Evolutionary conservation across 257 asterid species (phyloP).

Genomic region (Penstemon davidsonii): DNA sequence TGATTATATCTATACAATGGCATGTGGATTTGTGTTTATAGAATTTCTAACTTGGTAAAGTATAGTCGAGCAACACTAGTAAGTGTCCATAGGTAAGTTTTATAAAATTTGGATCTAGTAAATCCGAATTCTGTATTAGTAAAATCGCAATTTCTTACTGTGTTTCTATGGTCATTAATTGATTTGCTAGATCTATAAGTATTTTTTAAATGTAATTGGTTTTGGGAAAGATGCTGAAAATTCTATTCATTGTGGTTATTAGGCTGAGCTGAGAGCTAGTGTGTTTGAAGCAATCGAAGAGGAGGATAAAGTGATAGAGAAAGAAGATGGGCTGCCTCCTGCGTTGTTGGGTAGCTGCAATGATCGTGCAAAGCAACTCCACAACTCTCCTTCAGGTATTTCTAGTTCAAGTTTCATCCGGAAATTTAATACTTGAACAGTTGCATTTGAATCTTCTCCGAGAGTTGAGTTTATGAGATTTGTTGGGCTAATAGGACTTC

Average conservation of each 20-base stretch:
- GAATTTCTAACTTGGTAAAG: neutral
- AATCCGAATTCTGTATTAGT: neutral
- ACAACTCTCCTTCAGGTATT: constrained; percentile 89
- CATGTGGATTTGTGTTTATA: neutral
- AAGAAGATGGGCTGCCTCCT: constrained; percentile 83
- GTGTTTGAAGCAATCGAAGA: constrained; percentile 97
- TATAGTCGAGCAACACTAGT: neutral
- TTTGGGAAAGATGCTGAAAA: constrained; percentile 12
- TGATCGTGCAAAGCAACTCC: constrained; percentile 87
- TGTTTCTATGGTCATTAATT: neutral
- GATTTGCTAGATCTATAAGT: neutral
- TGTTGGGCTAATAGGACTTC: constrained; percentile 2
- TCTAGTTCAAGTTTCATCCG: constrained; percentile 1
- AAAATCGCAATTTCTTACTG: neutral
- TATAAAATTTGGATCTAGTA: neutral
- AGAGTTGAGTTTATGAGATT: constrained; percentile 56
- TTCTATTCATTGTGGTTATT: constrained; percentile 22
- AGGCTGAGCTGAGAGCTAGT: constrained; percentile 98
- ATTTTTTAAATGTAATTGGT: neutral
- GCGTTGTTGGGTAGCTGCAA: constrained; percentile 97
- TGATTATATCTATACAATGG: neutral
- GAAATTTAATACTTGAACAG: neutral
- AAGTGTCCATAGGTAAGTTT: neutral
- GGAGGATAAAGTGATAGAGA: constrained; percentile 77
- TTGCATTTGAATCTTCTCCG: neutral